A percentile compares a stretch with the other conserved stretches of the same genome.
Evolutionary conservation across 371 early-diverging fungal genomes (phyloP).

Genomic region (Cokeromyces recurvatus): DNA sequence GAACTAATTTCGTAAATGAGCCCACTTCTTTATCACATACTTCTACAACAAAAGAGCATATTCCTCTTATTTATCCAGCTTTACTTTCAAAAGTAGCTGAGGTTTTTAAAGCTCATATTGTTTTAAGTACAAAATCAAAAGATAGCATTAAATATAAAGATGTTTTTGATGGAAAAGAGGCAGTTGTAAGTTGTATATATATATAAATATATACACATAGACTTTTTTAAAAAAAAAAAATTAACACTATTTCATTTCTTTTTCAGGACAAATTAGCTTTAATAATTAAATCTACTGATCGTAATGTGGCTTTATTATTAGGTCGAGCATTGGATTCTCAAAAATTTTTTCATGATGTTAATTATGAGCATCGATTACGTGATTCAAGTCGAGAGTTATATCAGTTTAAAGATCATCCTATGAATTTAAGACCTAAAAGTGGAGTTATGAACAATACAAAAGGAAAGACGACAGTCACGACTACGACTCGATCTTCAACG

Average conservation of each 20-base stretch:
- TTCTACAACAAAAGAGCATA: too few relatives aligned
- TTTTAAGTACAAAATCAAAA: conserved; percentile 54
- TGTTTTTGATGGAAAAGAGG: conserved; percentile 80
- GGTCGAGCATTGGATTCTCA: conserved; percentile 83
- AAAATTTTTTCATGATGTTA: conserved; percentile 81
- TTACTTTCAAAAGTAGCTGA: conserved; percentile 76
- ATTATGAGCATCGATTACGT: conserved; percentile 70
- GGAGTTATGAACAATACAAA: too few relatives aligned
- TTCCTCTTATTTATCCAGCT: conserved; percentile 57
- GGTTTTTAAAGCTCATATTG: conserved; percentile 58
- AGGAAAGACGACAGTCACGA: conserved; percentile 16
- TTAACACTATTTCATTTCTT: background rate
- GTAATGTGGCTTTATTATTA: conserved; percentile 75
- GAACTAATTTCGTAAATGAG: background rate
- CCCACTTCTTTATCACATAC: background rate
- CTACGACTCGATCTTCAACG: conserved; percentile 60
- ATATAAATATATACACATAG: too few relatives aligned
- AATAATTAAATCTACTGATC: conserved; percentile 73
- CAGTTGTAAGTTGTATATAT: conserved; percentile 76
- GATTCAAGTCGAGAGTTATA: conserved; percentile 77
- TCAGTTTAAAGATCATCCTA: conserved; percentile 40
- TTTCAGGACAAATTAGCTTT: conserved; percentile 62
- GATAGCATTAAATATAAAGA: conserved; percentile 78
- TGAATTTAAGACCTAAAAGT: too few relatives aligned
- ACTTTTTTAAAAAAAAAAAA: too few relatives aligned